phyloP scores from a whole-genome alignment of 495 filamentous ascomycete genomes.

The Sabuloglossum arenarium region DNA sequence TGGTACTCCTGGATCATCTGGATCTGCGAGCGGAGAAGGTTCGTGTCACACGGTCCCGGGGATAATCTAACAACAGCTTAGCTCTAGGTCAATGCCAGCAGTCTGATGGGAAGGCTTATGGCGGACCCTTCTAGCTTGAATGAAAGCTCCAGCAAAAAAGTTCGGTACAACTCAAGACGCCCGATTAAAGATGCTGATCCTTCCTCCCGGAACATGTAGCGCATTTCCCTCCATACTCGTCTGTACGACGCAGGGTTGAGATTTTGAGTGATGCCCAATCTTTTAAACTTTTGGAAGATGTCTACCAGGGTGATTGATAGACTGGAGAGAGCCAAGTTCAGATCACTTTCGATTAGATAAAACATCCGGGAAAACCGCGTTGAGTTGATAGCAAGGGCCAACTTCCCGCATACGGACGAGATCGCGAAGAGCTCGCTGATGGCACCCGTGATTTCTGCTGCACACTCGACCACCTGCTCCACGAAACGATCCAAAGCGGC shows the following conservation, averaged over 20 bases:
- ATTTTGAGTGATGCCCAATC: background rate
- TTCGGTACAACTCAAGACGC: constrained; percentile 1
- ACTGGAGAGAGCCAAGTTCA: background rate
- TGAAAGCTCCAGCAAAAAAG: constrained; percentile 1
- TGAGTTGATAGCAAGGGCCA: background rate
- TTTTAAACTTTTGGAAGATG: background rate
- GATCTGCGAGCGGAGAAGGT: background rate
- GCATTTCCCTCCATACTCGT: constrained; percentile 2
- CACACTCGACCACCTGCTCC: background rate
- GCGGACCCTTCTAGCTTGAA: background rate
- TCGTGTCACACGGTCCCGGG: background rate
- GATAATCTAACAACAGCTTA: background rate
- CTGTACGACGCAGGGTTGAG: background rate
- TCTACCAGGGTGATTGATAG: background rate
- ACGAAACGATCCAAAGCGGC: constrained; percentile 2
- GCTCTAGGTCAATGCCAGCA: background rate
- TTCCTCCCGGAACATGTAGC: background rate
- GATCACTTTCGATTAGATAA: background rate
- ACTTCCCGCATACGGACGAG: background rate
- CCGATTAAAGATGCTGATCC: constrained; percentile 1
- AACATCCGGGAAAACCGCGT: background rate
- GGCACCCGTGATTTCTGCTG: background rate
- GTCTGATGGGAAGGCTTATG: background rate
- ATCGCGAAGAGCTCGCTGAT: constrained; percentile 4
- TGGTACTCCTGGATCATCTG: background rate